Base-by-base conservation (phyloP, 2,329 filamentous ascomycete species). In the Scedosporium minutisporum region DNA sequence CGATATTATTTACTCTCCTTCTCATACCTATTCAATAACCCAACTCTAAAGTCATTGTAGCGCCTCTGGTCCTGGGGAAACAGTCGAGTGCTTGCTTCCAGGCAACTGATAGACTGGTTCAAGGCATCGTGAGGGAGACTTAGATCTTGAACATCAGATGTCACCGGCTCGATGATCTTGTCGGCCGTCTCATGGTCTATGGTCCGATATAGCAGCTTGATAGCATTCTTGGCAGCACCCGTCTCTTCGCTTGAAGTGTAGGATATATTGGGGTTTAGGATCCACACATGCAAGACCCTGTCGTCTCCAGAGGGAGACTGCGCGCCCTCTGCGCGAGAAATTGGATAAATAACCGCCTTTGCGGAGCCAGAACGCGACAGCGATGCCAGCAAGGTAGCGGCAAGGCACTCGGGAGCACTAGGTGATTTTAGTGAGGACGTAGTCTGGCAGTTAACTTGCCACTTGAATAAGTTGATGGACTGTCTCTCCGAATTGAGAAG, bases 1-100 rank as follows among this genome's bases (percentile, higher is more conserved):
- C n/a, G 9, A 55, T 12, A 23, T 29, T 25, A 16, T 44, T 10
- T 42, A 44, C 33, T 59, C 42, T 33, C n/a, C 27, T 44, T 63
- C 44, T 76, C 72, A 73, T 82, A 87, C 64, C 81, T 76, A 65
- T 81, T 78, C 64, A 91, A 69, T 18, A 91, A 70, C 1, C 86
- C 87, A 4, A 91, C 85, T 27, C 80, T 79, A 87, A 87, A 91
- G n/a, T 80, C 82, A 69, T 83, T 78, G 66, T 89, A 88, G 29
- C 68, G 74, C 63, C 84, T 78, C 64, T 87, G 83, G 7, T 75
- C 75, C 0, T 66, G 69, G 1, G 88, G 87, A 7, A 91, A 70
- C 16, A 85, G 69, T 3, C 65, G 51, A 42, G 78, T 82, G 66
- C 81, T 86, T 6, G 68, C 69, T 10, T 75, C 69, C 27, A 91